Percentiles rank a stretch among this genome's conserved stretches.
Conservation (phyloP, 2,329 filamentous ascomycete species). For the Cladophialophora yegresii region DNA sequence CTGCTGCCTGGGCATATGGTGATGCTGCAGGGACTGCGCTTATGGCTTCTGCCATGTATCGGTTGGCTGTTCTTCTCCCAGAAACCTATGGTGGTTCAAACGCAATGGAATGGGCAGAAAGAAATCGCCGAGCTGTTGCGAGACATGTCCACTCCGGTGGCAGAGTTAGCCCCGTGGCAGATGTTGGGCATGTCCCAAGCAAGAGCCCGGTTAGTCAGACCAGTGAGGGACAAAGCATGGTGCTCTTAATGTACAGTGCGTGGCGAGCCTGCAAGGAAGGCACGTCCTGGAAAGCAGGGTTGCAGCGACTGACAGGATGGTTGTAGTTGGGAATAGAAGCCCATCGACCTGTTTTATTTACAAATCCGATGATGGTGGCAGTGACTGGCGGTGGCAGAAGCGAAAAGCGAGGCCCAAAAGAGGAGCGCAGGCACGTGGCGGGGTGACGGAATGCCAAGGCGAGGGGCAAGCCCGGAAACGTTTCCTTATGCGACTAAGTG, state of each 20-base stretch:
- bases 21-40: conserved; percentile 54
- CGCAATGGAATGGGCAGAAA: conserved; percentile 49
- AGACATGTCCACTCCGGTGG: conserved; percentile 39
- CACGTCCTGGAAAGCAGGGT: conserved; percentile 11
- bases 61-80: conserved; percentile 49
- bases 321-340: background rate
- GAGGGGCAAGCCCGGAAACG: background rate
- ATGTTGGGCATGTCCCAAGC: conserved; percentile 26
- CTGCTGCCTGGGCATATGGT: conserved; percentile 46
- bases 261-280: conserved; percentile 22
- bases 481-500: background rate
- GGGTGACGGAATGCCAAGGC: background rate
- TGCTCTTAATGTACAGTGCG: conserved; percentile 29
- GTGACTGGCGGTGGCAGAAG: background rate
- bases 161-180: conserved; percentile 23
- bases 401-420: background rate
- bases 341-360: background rate
- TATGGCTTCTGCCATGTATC: conserved; percentile 49
- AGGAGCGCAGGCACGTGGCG: background rate
- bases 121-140: conserved; percentile 45
- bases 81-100: conserved; percentile 39
- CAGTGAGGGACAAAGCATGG: conserved; percentile 34
- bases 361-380: conserved; percentile 1
- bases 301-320: background rate
- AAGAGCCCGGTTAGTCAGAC: conserved; percentile 14